A percentile compares a stretch with the other conserved stretches of the same genome.
These are phyloP conservation scores for Aspergillus puulaauensis DNA, from an alignment of 2,329 filamentous ascomycete genomes.

Conservation along the genomic window DNA sequence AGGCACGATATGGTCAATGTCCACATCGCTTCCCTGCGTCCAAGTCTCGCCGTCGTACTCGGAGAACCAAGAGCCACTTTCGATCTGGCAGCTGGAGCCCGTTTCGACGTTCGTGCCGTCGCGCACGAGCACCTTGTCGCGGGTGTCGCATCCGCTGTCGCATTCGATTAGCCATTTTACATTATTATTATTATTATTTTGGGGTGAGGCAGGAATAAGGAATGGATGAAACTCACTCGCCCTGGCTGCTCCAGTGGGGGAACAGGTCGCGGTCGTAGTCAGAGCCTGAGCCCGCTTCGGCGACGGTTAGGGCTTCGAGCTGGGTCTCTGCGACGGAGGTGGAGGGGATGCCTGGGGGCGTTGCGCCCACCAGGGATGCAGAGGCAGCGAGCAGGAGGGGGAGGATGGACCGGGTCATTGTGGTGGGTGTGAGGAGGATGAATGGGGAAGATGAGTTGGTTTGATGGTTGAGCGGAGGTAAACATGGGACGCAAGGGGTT, in stretches of 20 bases:
- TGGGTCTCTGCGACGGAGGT: constrained; percentile 56
- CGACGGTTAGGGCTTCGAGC: constrained; percentile 60
- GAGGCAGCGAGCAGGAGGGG: constrained; percentile 19
- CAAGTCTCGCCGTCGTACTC: constrained; percentile 74
- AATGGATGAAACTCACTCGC: constrained; percentile 33
- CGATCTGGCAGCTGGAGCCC: constrained; percentile 60
- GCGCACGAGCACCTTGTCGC: constrained; percentile 70
- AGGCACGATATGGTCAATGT: constrained; percentile 83
- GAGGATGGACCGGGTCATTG: constrained; percentile 5
- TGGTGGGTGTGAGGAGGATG: background rate
- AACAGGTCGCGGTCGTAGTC: constrained; percentile 68
- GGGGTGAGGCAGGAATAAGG: background rate
- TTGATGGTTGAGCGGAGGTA: no score
- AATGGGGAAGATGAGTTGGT: background rate
- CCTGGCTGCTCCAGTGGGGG: constrained; percentile 65
- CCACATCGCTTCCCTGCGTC: constrained; percentile 67
- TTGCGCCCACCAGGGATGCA: constrained; percentile 12
- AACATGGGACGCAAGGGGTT: no score
- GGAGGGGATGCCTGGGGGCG: constrained; percentile 63
- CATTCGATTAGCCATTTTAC: no score
- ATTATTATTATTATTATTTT: no score
- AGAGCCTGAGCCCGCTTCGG: constrained; percentile 52
- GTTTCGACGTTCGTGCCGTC: constrained; percentile 66
- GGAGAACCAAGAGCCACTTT: constrained; percentile 69
- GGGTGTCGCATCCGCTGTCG: constrained; percentile 66